Percentiles rank a stretch among this genome's conserved stretches.
phyloP scores from a whole-genome alignment of 345 rosid species.

The Pugionium dolabratum region DNA sequence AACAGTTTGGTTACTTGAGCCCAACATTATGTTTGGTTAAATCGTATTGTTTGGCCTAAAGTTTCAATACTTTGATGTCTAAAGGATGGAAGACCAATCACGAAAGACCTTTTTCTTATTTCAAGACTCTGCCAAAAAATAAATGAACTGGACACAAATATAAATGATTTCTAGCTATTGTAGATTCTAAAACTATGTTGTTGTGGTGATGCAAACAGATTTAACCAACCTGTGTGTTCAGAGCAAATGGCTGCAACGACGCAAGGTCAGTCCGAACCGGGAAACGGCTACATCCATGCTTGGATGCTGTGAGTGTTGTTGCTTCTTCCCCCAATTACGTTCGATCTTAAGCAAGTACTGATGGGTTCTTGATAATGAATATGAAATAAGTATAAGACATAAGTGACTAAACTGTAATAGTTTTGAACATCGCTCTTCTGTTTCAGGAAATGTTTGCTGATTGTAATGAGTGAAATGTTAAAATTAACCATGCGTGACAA shows the following conservation, averaged over 20 bases:
- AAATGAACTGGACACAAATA: too few relatives aligned
- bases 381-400: constrained; percentile 21
- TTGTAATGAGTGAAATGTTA: constrained; percentile 25
- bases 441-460: constrained; percentile 15
- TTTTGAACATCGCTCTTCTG: constrained; percentile 7
- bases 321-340: neutral
- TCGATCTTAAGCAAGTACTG: constrained; percentile 19
- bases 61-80: constrained; percentile 8
- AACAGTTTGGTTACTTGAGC: neutral
- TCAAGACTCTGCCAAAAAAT: neutral
- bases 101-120: neutral
- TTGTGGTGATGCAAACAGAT: constrained; percentile 47
- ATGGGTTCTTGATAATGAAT: constrained; percentile 19
- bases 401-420: constrained; percentile 27
- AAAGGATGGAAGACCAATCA: neutral
- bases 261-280: constrained; percentile 57
- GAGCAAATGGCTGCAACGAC: constrained; percentile 62
- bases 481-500: too few relatives aligned
- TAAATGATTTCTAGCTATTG: too few relatives aligned
- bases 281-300: constrained; percentile 85
- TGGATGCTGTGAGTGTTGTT: constrained; percentile 81
- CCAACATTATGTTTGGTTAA: neutral
- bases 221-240: constrained; percentile 57
- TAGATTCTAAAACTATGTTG: constrained; percentile 13
- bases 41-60: neutral